phyloP scores from a whole-genome alignment of 805 yeast genomes.

The Spathaspora boniae region DNA sequence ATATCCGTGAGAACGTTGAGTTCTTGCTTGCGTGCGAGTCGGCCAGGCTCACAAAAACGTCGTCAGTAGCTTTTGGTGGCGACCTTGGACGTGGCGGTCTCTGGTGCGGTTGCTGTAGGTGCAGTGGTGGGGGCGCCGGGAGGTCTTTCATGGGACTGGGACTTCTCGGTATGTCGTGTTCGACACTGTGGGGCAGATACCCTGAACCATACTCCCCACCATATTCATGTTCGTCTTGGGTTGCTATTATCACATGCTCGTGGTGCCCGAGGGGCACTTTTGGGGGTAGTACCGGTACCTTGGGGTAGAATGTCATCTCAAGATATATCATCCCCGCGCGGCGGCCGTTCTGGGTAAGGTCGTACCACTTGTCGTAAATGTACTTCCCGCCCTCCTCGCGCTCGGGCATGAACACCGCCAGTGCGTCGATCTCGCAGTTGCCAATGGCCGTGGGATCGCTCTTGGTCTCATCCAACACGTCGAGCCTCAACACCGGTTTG shows the following conservation, averaged over 20 bases:
- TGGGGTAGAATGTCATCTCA: conserved; percentile 89
- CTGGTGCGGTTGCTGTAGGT: conserved; percentile 13
- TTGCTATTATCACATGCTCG: no score
- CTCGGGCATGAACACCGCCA: conserved; percentile 61
- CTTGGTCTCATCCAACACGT: conserved; percentile 81
- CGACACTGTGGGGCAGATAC: no score
- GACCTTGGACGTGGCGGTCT: conserved; percentile 12
- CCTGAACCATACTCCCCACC: no score
- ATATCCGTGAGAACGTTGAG: conserved; percentile 13
- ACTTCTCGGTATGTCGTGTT: no score
- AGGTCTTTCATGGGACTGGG: not conserved
- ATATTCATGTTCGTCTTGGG: not conserved
- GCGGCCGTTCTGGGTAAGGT: conserved; percentile 59
- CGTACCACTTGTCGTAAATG: conserved; percentile 86
- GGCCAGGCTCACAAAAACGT: conserved; percentile 19
- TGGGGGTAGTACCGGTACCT: conserved; percentile 42
- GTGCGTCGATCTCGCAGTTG: conserved; percentile 71
- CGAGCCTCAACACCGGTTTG: conserved; percentile 61
- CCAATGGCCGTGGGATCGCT: conserved; percentile 86
- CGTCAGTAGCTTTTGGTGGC: conserved; percentile 15
- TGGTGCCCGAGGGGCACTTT: conserved; percentile 17
- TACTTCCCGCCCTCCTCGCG: conserved; percentile 52
- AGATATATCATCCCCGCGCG: conserved; percentile 86
- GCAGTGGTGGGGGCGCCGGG: not conserved
- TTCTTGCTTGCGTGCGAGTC: conserved; percentile 11